Conservation (phyloP, 257 asterid genomes). For the Penstemon davidsonii region DNA sequence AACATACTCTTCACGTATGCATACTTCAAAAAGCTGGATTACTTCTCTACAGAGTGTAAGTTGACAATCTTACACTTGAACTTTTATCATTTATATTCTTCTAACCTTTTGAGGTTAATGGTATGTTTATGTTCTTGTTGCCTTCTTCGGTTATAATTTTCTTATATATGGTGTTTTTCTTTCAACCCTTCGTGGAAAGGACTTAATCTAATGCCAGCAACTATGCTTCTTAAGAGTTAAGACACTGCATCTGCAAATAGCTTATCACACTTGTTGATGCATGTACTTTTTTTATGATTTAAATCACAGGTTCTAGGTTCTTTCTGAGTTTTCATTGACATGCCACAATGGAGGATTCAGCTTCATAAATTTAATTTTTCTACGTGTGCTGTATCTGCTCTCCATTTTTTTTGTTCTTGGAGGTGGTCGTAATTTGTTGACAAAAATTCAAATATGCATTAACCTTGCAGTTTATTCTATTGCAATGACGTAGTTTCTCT, state of each 20-base stretch:
- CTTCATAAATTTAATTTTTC: background rate
- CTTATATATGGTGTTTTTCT: background rate
- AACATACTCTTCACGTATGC: conserved; percentile 83
- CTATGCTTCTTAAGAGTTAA: background rate
- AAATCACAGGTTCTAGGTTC: background rate
- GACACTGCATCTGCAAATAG: no score
- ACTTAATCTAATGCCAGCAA: conserved; percentile 1
- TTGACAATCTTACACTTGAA: background rate
- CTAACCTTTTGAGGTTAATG: background rate
- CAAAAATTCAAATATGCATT: no score
- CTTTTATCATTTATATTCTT: conserved; percentile 1
- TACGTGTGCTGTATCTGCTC: background rate
- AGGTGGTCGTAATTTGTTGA: no score
- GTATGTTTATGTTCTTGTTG: conserved; percentile 1
- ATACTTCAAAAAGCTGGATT: conserved; percentile 88
- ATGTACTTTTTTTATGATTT: no score
- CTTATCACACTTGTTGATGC: no score
- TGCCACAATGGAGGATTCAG: no score
- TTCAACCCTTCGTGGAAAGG: background rate
- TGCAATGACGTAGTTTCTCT: no score
- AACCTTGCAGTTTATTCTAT: no score
- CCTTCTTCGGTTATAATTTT: background rate
- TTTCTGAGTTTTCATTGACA: background rate
- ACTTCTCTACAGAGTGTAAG: conserved; percentile 98
- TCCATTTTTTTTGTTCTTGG: background rate